Conservation (phyloP, 1,284 basidiomycete genomes). For the Tausonia pullulans region DNA sequence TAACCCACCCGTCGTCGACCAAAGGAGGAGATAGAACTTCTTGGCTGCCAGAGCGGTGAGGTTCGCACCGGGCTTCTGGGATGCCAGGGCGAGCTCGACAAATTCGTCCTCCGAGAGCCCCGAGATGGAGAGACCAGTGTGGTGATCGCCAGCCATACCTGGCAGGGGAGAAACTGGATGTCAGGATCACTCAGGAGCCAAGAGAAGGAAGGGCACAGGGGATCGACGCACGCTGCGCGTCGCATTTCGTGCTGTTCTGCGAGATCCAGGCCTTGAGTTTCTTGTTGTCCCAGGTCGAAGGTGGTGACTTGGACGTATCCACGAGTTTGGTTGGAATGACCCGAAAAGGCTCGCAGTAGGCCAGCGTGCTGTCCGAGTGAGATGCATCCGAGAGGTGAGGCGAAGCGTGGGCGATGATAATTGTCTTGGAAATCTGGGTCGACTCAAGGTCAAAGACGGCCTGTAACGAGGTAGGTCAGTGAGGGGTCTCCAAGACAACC, state of each 20-base stretch:
- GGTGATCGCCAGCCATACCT: too few relatives aligned
- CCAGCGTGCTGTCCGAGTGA: slow-evolving; percentile 4
- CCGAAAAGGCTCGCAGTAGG: background rate
- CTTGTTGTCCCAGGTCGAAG: background rate
- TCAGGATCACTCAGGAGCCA: background rate
- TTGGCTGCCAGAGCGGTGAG: background rate
- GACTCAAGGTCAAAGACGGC: slow-evolving; percentile 5
- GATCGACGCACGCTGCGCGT: background rate
- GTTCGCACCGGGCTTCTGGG: background rate
- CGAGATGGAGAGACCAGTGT: background rate
- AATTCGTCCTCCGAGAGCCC: background rate
- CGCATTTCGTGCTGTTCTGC: background rate
- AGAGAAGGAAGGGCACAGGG: background rate
- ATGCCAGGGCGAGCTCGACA: background rate
- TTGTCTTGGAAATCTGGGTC: background rate
- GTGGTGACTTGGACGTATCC: background rate
- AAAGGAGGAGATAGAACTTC: background rate
- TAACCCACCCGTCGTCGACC: background rate
- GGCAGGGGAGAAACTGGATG: too few relatives aligned
- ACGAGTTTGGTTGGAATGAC: background rate
- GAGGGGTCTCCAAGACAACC: too few relatives aligned
- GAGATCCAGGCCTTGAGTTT: background rate
- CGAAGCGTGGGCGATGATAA: slow-evolving; percentile 10
- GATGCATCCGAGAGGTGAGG: slow-evolving; percentile 5
- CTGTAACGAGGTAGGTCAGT: background rate